phyloP scores from a whole-genome alignment of 106 monocot species.

The Allium sativum region DNA sequence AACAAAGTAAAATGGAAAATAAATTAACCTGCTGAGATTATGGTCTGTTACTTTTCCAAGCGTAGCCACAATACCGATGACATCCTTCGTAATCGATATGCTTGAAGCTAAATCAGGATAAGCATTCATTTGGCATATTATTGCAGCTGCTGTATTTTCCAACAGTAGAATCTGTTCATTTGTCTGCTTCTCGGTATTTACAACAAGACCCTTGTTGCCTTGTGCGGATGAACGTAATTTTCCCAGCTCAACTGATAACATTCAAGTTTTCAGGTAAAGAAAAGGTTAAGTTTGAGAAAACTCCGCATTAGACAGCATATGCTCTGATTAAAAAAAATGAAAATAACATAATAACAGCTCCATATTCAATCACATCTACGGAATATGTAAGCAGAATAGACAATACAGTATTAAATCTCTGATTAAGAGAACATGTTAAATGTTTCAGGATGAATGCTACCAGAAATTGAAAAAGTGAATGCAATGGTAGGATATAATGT shows the following conservation, averaged over 20 bases:
- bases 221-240: conserved; percentile 25
- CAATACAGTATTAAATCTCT: no score
- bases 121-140: conserved; percentile 52
- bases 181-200: conserved; percentile 36
- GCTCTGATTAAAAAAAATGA: no score
- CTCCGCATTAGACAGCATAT: no score
- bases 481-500: background rate
- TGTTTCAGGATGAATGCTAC: no score
- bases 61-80: conserved; percentile 65
- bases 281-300: background rate
- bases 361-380: no score
- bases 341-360: no score
- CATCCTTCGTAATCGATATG: conserved; percentile 45
- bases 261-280: background rate
- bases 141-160: conserved; percentile 53
- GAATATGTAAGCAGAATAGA: no score
- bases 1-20: background rate
- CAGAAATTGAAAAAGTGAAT: no score
- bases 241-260: conserved; percentile 42
- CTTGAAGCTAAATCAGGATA: conserved; percentile 31
- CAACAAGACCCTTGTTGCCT: conserved; percentile 8
- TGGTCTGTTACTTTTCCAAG: conserved; percentile 73
- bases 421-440: no score
- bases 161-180: conserved; percentile 37
- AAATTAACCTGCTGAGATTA: conserved; percentile 63